Evolutionary conservation across 257 asterid species (phyloP), one percentile per base, ranked within the genome.

Genomic region (Fraxinus excelsior): DNA sequence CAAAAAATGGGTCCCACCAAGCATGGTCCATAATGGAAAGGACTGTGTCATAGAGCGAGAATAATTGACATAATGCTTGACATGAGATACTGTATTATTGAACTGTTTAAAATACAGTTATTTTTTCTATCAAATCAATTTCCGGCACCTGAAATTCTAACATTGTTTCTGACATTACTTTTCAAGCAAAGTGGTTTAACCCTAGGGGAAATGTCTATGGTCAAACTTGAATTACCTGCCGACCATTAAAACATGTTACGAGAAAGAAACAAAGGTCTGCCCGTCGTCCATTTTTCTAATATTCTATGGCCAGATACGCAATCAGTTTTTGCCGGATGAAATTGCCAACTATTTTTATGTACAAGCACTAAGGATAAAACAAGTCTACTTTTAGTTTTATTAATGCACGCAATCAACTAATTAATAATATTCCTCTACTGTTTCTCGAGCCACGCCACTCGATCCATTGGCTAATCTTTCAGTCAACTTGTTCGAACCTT

Each of bases 391-490:
- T 71, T 80, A 53, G 19, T 37, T 71, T 66, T 42, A 25, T 51
- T 5, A 66, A 13, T 58, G 10, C 0, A n/a, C 3, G 29, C 26
- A 56, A 56, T 53, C 64, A 53, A 53, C 64, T 53, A 53, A 53
- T 4, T 21, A 19, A 56, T 56, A 56, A 56, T 56, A 56, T 56
- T 32, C 65, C 74, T 72, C 31, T 70, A 79, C 72, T 73, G 73
- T 82, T 77, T 34, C 56, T 62, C 74, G 79, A 77, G 78, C 82
- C 68, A 62, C 68, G 42, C 75, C 80, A 88, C 88, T 91, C 90
- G 93, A 91, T 94, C 92, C 93, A 88, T 89, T 31, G 70, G 78
- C 80, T 28, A 70, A 9, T n/a, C 78, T 69, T 67, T 75, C 70
- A 74, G 75, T 80, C 87, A 60, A 78, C 82, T 46, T 70, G 68